Evolutionary conservation across 306 rosid genomes (phyloP).

Genomic region (Vicia sativa): DNA sequence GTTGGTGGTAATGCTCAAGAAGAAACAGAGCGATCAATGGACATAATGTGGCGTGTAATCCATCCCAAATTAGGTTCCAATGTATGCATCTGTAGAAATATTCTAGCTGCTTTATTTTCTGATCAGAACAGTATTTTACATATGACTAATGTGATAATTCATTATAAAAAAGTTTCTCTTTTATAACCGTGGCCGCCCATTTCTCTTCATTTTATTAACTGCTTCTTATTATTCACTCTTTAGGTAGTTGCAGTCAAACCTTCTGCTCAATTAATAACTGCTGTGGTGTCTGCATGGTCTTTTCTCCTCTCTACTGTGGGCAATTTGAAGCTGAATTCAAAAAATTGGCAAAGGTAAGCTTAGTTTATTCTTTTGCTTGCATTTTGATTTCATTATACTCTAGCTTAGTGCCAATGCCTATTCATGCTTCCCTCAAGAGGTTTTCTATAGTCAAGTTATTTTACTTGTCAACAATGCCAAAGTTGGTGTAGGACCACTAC

Average conservation of each 20-base stretch:
- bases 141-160: background rate
- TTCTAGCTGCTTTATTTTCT: conserved; percentile 3
- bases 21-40: conserved; percentile 84
- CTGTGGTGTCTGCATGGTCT: conserved; percentile 86
- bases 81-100: conserved; percentile 46
- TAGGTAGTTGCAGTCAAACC: conserved; percentile 83
- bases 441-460: background rate
- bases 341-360: conserved; percentile 84
- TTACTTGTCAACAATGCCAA: conserved; percentile 8
- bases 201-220: conserved; percentile 26
- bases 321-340: conserved; percentile 65
- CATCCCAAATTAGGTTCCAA: conserved; percentile 80
- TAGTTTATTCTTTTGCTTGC: conserved; percentile 12
- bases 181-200: background rate
- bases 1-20: conserved; percentile 84
- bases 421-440: conserved; percentile 24
- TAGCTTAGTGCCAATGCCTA: conserved; percentile 9
- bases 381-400: background rate
- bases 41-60: conserved; percentile 90
- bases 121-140: conserved; percentile 15
- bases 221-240: conserved; percentile 12
- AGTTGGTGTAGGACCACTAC: conserved; percentile 1
- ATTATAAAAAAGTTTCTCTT: background rate
- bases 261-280: conserved; percentile 58
- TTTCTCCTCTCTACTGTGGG: conserved; percentile 83